A percentile compares a stretch with the other conserved stretches of the same genome.
Evolutionary conservation across 179 eudicot genomes (phyloP).

Genomic region (Drosera spatulata): DNA sequence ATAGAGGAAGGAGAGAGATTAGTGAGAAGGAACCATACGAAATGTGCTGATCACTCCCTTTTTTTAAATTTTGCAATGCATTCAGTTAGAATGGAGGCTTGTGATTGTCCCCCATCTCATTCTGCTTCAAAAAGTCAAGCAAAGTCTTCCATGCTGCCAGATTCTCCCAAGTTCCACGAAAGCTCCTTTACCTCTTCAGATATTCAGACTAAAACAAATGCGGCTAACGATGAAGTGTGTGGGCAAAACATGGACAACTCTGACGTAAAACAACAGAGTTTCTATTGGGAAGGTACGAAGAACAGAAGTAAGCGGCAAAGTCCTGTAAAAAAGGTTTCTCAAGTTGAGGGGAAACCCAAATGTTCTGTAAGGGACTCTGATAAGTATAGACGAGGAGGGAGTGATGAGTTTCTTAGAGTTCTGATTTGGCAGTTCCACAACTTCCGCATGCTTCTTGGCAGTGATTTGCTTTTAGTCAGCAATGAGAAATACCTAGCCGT

Average conservation of each 20-base stretch:
- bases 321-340: constrained; percentile 51
- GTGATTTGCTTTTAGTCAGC: constrained; percentile 88
- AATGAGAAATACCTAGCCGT: constrained; percentile 88
- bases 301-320: constrained; percentile 42
- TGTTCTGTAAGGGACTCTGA: constrained; percentile 67
- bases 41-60: constrained; percentile 70
- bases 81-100: constrained; percentile 98
- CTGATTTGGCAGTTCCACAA: constrained; percentile 95
- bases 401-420: constrained; percentile 61
- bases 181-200: constrained; percentile 37
- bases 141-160: constrained; percentile 39
- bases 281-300: constrained; percentile 54
- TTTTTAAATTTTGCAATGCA: constrained; percentile 92
- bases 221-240: constrained; percentile 22
- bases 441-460: constrained; percentile 92
- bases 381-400: constrained; percentile 43
- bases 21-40: constrained; percentile 69
- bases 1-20: constrained; percentile 86
- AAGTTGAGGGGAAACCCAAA: constrained; percentile 63
- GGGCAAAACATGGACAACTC: constrained; percentile 12
- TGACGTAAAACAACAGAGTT: constrained; percentile 32
- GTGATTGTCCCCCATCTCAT: constrained; percentile 87
- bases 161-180: constrained; percentile 19
- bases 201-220: constrained; percentile 18
- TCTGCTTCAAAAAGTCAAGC: constrained; percentile 26